Evolutionary conservation across 441 rosid genomes (phyloP), one percentile per base, ranked within the genome.

Genomic region (Adansonia grandidieri): DNA sequence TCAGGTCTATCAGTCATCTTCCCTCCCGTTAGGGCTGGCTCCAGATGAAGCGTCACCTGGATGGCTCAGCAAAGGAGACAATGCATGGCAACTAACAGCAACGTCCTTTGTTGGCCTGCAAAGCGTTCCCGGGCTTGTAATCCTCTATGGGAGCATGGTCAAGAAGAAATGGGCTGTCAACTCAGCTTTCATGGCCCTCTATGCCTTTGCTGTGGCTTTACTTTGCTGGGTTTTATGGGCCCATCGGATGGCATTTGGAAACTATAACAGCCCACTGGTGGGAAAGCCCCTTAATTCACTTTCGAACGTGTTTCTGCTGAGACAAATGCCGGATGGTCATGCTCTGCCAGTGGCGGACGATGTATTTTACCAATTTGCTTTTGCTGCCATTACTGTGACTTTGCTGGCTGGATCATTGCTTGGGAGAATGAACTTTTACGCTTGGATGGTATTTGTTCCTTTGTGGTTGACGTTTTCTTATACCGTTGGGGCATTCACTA

Each of bases 81-180:
- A 84, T 48, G 86, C 86, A 45, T 91, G 95, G 93, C 93, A 89
- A 79, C 87, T 89, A 11, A 88, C 87, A 3, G 92, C 93, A 13
- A 80, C 93, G 9, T 80, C 91, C 1, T 17, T 89, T 72, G 93
- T 88, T 1, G 84, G 91, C 69, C 47, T 91, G 28, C 92, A 89
- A 57, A 89, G 90, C 76, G 89, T 91, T 19, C 95, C 95, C 0
- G 95, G 93, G 3, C 87, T 89, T 0, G 91, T 89, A 4, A 85
- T 87, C 70, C 84, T 91, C 7, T 91, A 91, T 45, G 93, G 95
- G 9, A 86, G 91, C 84, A 82, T 88, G 86, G 91, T 91, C 13
- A 88, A 89, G 82, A 91, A 91, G 77, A 91, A 89, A 82, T 89
- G 94, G 94, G 92, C 94, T 1, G 91, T 89, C 8, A 91, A 89